phyloP scores from a whole-genome alignment of 331 rosid species.

The Malus hybrid region DNA sequence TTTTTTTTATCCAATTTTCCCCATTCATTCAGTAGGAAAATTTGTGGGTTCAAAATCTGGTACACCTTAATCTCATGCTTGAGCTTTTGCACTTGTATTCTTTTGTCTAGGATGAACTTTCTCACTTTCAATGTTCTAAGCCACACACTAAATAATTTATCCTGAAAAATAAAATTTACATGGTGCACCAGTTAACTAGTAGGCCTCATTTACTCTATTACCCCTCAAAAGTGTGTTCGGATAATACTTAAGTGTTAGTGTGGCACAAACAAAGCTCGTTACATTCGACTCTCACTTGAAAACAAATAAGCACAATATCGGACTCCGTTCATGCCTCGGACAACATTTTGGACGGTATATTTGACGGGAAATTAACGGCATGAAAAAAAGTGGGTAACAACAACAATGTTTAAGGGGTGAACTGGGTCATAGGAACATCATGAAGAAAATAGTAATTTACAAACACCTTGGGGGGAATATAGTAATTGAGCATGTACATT shows the following conservation, averaged over 20 bases:
- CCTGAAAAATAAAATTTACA: slow-evolving; percentile 23
- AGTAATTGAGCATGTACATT: background rate
- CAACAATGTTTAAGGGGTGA: background rate
- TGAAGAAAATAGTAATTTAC: background rate
- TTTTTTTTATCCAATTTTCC: slow-evolving; percentile 48
- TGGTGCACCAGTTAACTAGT: background rate
- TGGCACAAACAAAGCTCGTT: no score
- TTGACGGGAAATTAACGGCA: background rate
- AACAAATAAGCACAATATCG: no score
- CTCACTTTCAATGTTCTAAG: slow-evolving; percentile 34
- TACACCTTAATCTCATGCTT: slow-evolving; percentile 39
- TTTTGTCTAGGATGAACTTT: slow-evolving; percentile 36
- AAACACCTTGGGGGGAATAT: background rate
- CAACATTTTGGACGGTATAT: background rate
- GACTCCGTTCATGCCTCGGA: background rate
- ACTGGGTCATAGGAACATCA: background rate
- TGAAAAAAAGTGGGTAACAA: background rate
- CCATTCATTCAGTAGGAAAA: slow-evolving; percentile 50
- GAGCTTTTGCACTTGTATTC: slow-evolving; percentile 34
- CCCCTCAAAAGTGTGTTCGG: background rate
- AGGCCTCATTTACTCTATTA: no score
- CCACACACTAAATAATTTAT: slow-evolving; percentile 45
- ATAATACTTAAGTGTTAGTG: no score
- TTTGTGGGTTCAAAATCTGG: slow-evolving; percentile 43
- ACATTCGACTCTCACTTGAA: no score